Conservation (phyloP, 2,329 filamentous ascomycete genomes). For the Hirsutella thompsonii region DNA sequence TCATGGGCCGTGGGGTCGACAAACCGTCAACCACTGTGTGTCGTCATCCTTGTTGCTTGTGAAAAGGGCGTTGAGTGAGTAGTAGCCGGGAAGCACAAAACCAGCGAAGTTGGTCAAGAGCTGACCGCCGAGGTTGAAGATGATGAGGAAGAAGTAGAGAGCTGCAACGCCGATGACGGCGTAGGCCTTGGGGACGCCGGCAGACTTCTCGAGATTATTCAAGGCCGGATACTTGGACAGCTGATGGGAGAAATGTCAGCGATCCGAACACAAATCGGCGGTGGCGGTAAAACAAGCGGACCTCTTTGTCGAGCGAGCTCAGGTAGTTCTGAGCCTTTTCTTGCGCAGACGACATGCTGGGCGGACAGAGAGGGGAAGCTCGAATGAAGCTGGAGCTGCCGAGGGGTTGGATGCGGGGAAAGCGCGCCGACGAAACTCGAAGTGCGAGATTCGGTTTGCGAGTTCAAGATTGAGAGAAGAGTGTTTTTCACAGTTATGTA, state of each 20-base stretch:
- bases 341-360: slow-evolving; percentile 53
- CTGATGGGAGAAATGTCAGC: slow-evolving; percentile 26
- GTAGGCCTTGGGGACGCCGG: slow-evolving; percentile 74
- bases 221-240: slow-evolving; percentile 75
- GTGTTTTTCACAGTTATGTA: too few relatives aligned
- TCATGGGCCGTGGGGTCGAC: slow-evolving; percentile 15
- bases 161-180: slow-evolving; percentile 62
- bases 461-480: too few relatives aligned
- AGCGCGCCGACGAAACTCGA: not conserved
- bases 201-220: slow-evolving; percentile 78
- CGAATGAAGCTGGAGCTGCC: slow-evolving; percentile 4
- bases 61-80: slow-evolving; percentile 70
- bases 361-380: slow-evolving; percentile 4
- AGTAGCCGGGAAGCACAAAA: slow-evolving; percentile 74
- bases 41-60: slow-evolving; percentile 59
- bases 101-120: slow-evolving; percentile 79
- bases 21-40: slow-evolving; percentile 66
- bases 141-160: slow-evolving; percentile 81
- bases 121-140: slow-evolving; percentile 85
- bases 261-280: slow-evolving; percentile 2
- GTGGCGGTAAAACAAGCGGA: slow-evolving; percentile 26
- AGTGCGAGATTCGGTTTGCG: slow-evolving; percentile 1
- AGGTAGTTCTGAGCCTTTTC: slow-evolving; percentile 67
- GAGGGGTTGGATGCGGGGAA: not conserved
- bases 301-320: slow-evolving; percentile 72